Evolutionary conservation across 768 basidiomycete genomes (phyloP).

Genomic region (Chlorophyllum brunneum): DNA sequence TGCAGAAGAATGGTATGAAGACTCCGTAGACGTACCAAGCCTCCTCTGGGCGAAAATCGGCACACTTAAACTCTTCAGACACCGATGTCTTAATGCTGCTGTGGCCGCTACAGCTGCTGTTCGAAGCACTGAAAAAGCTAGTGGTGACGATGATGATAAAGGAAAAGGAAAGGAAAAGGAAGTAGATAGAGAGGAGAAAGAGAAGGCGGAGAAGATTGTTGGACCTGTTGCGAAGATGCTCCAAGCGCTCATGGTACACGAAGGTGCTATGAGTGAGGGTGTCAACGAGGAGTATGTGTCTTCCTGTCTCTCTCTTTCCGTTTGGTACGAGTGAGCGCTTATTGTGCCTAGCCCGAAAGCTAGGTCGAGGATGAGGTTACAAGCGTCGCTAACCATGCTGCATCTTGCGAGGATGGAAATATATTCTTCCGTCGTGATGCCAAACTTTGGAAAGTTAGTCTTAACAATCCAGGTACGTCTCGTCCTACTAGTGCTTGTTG

Average conservation of each 20-base stretch:
- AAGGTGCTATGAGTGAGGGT: conserved; percentile 54
- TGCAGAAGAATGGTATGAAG: conserved; percentile 70
- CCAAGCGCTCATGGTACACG: conserved; percentile 60
- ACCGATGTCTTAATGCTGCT: conserved; percentile 54
- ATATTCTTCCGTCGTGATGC: conserved; percentile 54
- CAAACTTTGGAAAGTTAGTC: conserved; percentile 65
- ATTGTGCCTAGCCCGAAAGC: conserved; percentile 44
- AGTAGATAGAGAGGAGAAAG: conserved; percentile 15
- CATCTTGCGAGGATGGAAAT: conserved; percentile 62
- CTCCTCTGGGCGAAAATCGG: conserved; percentile 68
- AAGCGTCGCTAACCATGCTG: conserved; percentile 76
- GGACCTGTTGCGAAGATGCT: conserved; percentile 78
- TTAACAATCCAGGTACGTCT: conserved; percentile 69
- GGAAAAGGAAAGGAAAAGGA: not conserved
- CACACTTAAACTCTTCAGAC: conserved; percentile 76
- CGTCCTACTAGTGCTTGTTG: not conserved
- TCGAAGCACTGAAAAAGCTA: not conserved
- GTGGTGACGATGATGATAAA: not conserved
- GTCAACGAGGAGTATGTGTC: conserved; percentile 43
- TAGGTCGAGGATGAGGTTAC: conserved; percentile 76
- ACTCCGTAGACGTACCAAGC: conserved; percentile 48
- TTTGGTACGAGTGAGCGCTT: not conserved
- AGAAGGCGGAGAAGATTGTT: conserved; percentile 61
- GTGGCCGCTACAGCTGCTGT: not conserved
- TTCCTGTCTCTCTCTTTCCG: not conserved